Base-by-base conservation (phyloP, 176 grass and related monocot genomes). In the Miscanthus lutarioriparius region DNA sequence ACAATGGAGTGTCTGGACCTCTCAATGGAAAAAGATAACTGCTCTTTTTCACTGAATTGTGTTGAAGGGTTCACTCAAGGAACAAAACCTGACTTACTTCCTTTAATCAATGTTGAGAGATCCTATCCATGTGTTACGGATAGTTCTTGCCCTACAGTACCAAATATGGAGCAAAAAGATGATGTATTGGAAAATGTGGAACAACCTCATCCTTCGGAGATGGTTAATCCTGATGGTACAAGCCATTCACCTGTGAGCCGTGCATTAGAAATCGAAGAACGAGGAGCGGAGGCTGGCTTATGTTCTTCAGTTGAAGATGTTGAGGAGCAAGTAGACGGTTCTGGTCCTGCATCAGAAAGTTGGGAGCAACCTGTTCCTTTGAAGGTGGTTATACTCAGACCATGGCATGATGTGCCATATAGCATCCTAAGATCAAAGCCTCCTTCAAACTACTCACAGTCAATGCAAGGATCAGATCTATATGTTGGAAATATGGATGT, bases 51-150 rank as follows among this genome's bases (percentile, higher is more conserved):
- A 70, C 23, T 12, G 6, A 62, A 70, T 54, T 45, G 70, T 77
- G 48, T 82, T 27, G 79, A 87, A 23, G 79, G 30, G 32, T 43
- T 54, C 6, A 32, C 44, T 69, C 63, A 1, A 74, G 68, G 68
- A 40, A 80, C 10, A 3, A 67, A 65, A 30, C 15, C 25, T 47
- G 63, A 47, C 5, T 48, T 45, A 19, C 25, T 59, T 70, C n/a
- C 47, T 48, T 58, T 35, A 37, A 61, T 27, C 32, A 63, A 48
- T 83, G 36, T 77, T 82, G 86, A 77, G 65, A 74, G 40, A 78
- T 39, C 41, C 32, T 19, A 23, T 41, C 74, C 30, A 78, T 14
- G 30, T 69, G 61, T 72, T 63, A 3, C 6, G 17, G 41, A 39
- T 22, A 47, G 30, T 70, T 77, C 15, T 48, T 6, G 19, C 40